These are phyloP conservation scores for Pleurotus tuoliensis DNA, from an alignment of 768 basidiomycete species.

Conservation along the genomic window DNA sequence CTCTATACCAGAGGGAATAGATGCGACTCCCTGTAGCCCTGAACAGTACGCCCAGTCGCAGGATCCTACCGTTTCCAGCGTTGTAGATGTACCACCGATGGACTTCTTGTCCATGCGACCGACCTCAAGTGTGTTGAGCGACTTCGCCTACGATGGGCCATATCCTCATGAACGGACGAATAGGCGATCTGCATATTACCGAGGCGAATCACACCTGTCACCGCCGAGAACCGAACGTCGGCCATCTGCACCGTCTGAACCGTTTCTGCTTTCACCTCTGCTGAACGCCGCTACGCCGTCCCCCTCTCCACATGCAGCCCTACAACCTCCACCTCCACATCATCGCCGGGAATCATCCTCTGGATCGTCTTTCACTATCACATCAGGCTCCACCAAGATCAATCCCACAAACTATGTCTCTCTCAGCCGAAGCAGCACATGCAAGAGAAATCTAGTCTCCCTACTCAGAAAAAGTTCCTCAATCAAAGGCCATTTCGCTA, in stretches of 20 bases:
- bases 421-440: constrained; percentile 26
- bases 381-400: neutral
- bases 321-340: neutral
- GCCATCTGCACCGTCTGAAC: neutral
- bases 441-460: constrained; percentile 17
- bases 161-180: neutral
- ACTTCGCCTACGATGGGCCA: constrained; percentile 1
- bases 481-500: constrained; percentile 34
- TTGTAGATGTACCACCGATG: constrained; percentile 4
- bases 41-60: neutral
- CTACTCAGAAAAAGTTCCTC: constrained; percentile 23
- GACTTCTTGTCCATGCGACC: constrained; percentile 1
- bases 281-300: neutral
- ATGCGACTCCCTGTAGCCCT: neutral
- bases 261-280: neutral
- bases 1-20: constrained; percentile 4
- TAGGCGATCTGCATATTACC: constrained; percentile 1
- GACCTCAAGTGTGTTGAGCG: neutral
- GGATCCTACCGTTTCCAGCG: neutral
- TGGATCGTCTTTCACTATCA: neutral
- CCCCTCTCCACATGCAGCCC: neutral
- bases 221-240: neutral
- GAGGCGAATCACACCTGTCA: neutral
- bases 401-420: constrained; percentile 7
- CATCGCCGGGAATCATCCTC: constrained; percentile 1